Percentiles rank a stretch among this genome's conserved stretches.
phyloP scores from a whole-genome alignment of 78 protist genomes.

The Guillardia theta region DNA sequence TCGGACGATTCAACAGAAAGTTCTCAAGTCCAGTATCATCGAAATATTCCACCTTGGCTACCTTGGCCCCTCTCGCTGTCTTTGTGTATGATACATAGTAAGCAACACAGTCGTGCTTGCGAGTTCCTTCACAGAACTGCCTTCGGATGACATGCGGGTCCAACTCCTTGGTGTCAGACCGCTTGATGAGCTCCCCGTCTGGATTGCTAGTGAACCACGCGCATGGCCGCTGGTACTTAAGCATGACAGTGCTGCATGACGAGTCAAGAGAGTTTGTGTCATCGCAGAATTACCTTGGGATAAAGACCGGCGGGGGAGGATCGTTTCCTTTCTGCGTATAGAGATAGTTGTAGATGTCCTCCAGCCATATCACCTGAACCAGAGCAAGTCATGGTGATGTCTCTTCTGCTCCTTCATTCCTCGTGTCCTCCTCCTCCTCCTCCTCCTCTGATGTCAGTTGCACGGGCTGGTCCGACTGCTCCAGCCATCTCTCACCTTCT shows the following conservation, averaged over 20 bases:
- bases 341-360: conserved; percentile 21
- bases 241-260: conserved; percentile 7
- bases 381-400: too few relatives aligned
- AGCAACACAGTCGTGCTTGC: background rate
- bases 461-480: too few relatives aligned
- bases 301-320: background rate
- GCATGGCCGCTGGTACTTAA: background rate
- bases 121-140: background rate
- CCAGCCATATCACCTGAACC: conserved; percentile 6
- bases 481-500: too few relatives aligned
- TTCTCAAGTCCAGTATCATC: background rate
- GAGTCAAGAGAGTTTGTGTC: too few relatives aligned
- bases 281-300: too few relatives aligned
- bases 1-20: conserved; percentile 7
- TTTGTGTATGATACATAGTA: background rate
- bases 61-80: background rate
- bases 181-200: background rate
- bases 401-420: too few relatives aligned
- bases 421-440: too few relatives aligned
- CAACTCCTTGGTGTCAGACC: background rate
- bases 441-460: too few relatives aligned
- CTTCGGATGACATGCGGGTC: background rate
- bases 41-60: background rate
- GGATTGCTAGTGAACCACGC: conserved; percentile 13
- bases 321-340: background rate